These are phyloP conservation scores for Anthracocystis setariae DNA, from an alignment of 1,284 basidiomycete species.

Conservation along the genomic window DNA sequence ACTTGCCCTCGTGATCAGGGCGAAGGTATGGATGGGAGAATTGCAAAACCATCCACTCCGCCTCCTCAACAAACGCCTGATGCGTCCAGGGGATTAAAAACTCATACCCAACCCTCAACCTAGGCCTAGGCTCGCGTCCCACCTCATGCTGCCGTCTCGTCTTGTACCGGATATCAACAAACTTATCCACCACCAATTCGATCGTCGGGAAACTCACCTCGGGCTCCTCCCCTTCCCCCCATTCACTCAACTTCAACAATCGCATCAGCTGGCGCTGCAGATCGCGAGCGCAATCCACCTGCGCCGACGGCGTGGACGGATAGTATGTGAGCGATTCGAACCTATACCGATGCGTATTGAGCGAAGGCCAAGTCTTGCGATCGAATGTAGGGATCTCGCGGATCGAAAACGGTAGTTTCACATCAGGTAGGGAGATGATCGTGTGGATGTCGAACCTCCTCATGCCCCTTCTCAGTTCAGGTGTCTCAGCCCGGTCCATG, in stretches of 20 bases:
- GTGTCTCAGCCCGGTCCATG: too few relatives aligned
- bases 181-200: neutral
- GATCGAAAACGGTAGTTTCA: neutral
- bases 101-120: neutral
- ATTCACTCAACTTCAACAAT: neutral
- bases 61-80: conserved; percentile 4
- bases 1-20: neutral
- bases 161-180: conserved; percentile 10
- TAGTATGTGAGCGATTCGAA: neutral
- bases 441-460: neutral
- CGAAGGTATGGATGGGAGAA: conserved; percentile 1
- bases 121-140: neutral
- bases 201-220: conserved; percentile 3
- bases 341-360: conserved; percentile 11
- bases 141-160: neutral
- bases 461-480: neutral
- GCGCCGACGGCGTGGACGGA: neutral
- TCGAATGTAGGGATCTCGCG: conserved; percentile 6
- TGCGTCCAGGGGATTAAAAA: neutral
- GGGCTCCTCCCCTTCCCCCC: neutral
- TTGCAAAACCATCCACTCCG: conserved; percentile 3
- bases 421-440: neutral
- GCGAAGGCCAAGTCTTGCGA: conserved; percentile 2
- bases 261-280: neutral
- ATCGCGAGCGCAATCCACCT: too few relatives aligned